These are phyloP conservation scores for Croton setiger DNA, from an alignment of 441 rosid genomes.

Conservation along the genomic window DNA sequence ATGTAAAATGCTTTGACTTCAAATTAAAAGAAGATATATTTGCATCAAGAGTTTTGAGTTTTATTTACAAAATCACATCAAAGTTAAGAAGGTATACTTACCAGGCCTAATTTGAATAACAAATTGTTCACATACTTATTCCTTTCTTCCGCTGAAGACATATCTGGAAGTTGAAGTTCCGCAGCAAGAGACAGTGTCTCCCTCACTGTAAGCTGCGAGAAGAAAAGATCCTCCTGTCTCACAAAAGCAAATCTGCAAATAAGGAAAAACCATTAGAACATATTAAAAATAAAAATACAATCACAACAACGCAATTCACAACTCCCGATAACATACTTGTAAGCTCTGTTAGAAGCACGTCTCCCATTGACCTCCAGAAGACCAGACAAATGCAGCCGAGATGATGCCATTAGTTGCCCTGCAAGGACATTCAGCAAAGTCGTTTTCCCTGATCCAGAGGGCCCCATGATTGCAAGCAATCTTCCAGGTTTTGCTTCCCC, in stretches of 20 bases:
- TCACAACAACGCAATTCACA: background rate
- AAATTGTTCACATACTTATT: constrained; percentile 76
- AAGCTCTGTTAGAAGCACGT: constrained; percentile 55
- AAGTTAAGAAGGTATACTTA: constrained; percentile 28
- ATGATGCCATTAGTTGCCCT: constrained; percentile 67
- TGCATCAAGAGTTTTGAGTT: background rate
- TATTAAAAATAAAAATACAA: background rate
- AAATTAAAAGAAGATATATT: background rate
- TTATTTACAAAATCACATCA: constrained; percentile 2
- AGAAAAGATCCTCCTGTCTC: constrained; percentile 94
- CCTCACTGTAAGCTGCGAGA: constrained; percentile 89
- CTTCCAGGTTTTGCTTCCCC: constrained; percentile 97
- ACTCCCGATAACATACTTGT: constrained; percentile 42
- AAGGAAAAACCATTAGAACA: constrained; percentile 21
- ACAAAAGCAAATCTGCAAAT: constrained; percentile 74
- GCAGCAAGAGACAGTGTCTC: constrained; percentile 91
- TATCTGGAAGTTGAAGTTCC: constrained; percentile 79
- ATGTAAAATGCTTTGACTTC: background rate
- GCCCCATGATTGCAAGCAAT: constrained; percentile 92
- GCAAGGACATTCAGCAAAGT: constrained; percentile 88
- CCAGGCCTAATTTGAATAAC: constrained; percentile 81
- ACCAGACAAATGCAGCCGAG: constrained; percentile 73
- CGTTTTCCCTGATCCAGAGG: constrained; percentile 96
- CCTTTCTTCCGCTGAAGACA: constrained; percentile 67
- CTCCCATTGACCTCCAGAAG: constrained; percentile 83